Evolutionary conservation across 345 rosid genomes (phyloP).

Genomic region (Arabidopsis suecica): DNA sequence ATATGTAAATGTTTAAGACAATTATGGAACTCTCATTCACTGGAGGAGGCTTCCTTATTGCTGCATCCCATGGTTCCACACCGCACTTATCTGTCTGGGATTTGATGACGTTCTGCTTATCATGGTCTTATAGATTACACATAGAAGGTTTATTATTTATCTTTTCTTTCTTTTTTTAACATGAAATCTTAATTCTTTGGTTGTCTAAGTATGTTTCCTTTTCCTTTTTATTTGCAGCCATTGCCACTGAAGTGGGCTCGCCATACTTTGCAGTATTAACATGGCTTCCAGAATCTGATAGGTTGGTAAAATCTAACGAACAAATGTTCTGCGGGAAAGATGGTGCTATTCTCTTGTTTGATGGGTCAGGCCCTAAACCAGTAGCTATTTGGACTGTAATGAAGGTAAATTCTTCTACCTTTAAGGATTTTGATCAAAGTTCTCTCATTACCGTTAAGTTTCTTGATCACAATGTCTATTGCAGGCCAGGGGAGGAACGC

Average conservation of each 20-base stretch:
- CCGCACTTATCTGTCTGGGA: slow-evolving; percentile 75
- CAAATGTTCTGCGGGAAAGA: slow-evolving; percentile 54
- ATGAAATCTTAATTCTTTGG: neutral
- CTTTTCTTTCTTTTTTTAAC: neutral
- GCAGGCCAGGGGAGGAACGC: slow-evolving; percentile 52
- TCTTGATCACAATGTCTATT: neutral
- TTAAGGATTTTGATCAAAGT: neutral
- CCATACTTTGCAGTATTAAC: slow-evolving; percentile 68
- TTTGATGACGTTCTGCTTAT: slow-evolving; percentile 57
- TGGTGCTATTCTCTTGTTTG: slow-evolving; percentile 66
- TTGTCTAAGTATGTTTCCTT: neutral
- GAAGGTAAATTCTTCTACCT: slow-evolving; percentile 1
- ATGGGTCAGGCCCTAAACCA: slow-evolving; percentile 65
- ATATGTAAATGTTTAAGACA: slow-evolving; percentile 15
- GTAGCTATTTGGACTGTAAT: slow-evolving; percentile 64
- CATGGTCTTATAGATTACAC: slow-evolving; percentile 72
- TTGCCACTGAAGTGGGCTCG: slow-evolving; percentile 51
- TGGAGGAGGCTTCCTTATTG: slow-evolving; percentile 63
- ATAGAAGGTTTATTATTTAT: slow-evolving; percentile 58
- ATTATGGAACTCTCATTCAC: slow-evolving; percentile 61
- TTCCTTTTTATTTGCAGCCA: slow-evolving; percentile 51
- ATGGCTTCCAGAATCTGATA: slow-evolving; percentile 54
- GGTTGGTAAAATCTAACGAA: slow-evolving; percentile 41
- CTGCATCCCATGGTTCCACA: slow-evolving; percentile 61
- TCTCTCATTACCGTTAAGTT: neutral